Evolutionary conservation across 345 rosid species (phyloP), one percentile per base, ranked within the genome.

Genomic region (Dimocarpus longan): DNA sequence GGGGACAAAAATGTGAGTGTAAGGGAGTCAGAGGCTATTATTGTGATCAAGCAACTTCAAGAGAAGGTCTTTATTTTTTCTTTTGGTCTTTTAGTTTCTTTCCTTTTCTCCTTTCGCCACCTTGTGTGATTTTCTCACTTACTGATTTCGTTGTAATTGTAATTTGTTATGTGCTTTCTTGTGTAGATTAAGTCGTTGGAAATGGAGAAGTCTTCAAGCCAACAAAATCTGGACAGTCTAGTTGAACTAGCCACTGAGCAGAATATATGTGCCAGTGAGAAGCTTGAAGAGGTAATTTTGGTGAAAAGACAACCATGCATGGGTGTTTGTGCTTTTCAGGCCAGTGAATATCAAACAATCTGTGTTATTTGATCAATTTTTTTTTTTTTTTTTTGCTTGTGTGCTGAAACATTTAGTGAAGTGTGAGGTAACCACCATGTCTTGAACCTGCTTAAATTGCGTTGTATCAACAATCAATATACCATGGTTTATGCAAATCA

Each of bases 1-100:
- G 80, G 71, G 78, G 91, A 91, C 76, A 86, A 73, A 73, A 68
- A 21, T 80, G 82, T 70, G 48, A 80, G 86, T 78, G 70, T 75
- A 73, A 82, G 87, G 82, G 97, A 90, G 85, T 88, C 86, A 8
- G 97, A 93, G 82, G 85, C 87, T 81, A 87, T 87, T 79, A 81
- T 84, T 86, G 90, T 92, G 73, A 91, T 91, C 84, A 90, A 91
- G 84, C 94, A 90, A 87, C 98, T 95, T 68, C 92, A 93, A 82
- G 97, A 92, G 87, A 93, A 93, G 98, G 98, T 93, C 73, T 73
- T 57, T 76, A 71, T 82, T 68, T 78, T 78, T 74, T 67, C 68
- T 54, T 66, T 66, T 70, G 71, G 54, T 70, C 26, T 64, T 18
- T 63, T 16, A 21, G 18, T 7, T 2, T 22, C 28, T 37, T 32